These are phyloP conservation scores for Hypoxylon sp. DNA, from an alignment of 2,329 filamentous ascomycete genomes.

Conservation along the genomic window DNA sequence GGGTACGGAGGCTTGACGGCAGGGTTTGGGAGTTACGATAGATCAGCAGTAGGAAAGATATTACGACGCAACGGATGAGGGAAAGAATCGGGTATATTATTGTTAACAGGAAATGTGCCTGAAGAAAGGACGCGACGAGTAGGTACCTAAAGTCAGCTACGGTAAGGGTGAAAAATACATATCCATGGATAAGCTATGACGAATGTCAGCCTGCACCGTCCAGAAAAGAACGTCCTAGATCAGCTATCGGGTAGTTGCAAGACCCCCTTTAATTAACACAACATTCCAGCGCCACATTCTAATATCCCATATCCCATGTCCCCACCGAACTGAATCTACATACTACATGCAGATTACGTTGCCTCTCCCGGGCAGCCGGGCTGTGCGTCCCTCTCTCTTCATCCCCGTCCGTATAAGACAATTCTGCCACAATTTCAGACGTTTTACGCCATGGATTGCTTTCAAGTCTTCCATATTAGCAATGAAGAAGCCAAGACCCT, in stretches of 20 bases:
- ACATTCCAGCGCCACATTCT: slow-evolving; percentile 24
- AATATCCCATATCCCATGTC: too few species aligned
- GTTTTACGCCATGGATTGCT: not conserved
- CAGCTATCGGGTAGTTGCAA: not conserved
- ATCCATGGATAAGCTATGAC: slow-evolving; percentile 38
- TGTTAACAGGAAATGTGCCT: slow-evolving; percentile 5
- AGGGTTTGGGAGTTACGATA: not conserved
- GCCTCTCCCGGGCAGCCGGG: not conserved
- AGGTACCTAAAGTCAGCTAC: not conserved
- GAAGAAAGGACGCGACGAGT: slow-evolving; percentile 2
- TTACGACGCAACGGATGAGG: not conserved
- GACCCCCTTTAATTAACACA: slow-evolving; percentile 17
- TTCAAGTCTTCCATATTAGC: not conserved
- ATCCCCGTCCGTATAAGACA: not conserved
- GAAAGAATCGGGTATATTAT: slow-evolving; percentile 14
- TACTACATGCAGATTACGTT: not conserved
- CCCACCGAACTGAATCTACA: too few species aligned
- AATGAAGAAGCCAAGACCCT: not conserved
- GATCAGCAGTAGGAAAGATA: not conserved
- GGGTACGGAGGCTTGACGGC: not conserved
- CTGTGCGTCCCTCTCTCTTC: not conserved
- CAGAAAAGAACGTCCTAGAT: not conserved
- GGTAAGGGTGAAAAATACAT: slow-evolving; percentile 10
- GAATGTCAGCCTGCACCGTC: slow-evolving; percentile 28
- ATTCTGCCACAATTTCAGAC: not conserved